These are phyloP conservation scores for Coemansia sp. DNA, from an alignment of 192 early-diverging fungal species.

Conservation along the genomic window DNA sequence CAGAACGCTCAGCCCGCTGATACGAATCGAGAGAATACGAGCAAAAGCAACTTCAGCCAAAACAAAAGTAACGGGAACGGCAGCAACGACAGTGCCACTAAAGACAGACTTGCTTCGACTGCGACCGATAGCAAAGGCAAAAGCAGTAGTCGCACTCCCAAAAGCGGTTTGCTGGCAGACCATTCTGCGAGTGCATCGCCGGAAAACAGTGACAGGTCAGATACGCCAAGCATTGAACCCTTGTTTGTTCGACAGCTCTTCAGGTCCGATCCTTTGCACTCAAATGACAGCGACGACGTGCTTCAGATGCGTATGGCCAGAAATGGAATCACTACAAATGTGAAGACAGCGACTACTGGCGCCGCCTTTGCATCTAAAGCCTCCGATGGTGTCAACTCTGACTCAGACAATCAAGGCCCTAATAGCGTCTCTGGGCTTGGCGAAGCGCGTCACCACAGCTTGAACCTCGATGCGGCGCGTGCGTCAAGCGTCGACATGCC, in stretches of 20 bases:
- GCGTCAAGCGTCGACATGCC: slow-evolving; percentile 29
- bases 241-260: slow-evolving; percentile 53
- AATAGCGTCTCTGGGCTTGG: slow-evolving; percentile 20
- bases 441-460: slow-evolving; percentile 23
- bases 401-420: slow-evolving; percentile 24
- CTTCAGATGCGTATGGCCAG: slow-evolving; percentile 24
- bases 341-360: background rate
- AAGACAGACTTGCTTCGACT: background rate
- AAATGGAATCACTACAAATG: background rate
- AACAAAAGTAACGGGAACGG: background rate
- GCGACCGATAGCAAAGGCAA: background rate
- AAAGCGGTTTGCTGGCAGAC: slow-evolving; percentile 1
- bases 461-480: slow-evolving; percentile 40
- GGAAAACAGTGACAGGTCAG: slow-evolving; percentile 18
- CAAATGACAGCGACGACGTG: slow-evolving; percentile 7
- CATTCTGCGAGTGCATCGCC: slow-evolving; percentile 6
- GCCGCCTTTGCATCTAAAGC: background rate
- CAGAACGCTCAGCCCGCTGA: background rate
- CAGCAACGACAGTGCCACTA: background rate
- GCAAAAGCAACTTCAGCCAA: background rate
- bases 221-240: slow-evolving; percentile 26
- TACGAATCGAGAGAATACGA: background rate
- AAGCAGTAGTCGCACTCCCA: background rate
- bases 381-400: background rate
- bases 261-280: slow-evolving; percentile 9